phyloP scores from a whole-genome alignment of 2,329 filamentous ascomycete genomes.

The Alternaria ethzedia region DNA sequence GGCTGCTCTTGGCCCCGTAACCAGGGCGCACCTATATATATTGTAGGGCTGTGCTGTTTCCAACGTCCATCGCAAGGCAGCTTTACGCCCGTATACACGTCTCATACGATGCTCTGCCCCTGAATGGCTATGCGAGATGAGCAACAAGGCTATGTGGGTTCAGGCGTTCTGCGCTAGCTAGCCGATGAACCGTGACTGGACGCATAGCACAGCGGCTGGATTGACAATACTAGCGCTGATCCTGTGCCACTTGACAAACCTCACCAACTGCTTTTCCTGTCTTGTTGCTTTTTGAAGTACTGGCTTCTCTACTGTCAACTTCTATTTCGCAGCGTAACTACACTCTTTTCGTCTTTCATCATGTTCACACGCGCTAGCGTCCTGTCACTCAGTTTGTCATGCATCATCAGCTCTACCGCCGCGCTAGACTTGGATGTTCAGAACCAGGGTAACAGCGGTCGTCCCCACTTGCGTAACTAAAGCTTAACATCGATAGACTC shows the following conservation, averaged over 20 bases:
- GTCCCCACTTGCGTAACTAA: background rate
- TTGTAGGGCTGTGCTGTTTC: background rate
- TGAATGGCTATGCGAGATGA: background rate
- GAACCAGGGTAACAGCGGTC: constrained; percentile 17
- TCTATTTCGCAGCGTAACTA: background rate
- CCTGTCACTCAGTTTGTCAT: constrained; percentile 25
- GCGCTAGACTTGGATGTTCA: constrained; percentile 30
- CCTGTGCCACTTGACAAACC: background rate
- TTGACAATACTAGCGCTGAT: background rate
- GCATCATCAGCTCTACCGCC: constrained; percentile 9
- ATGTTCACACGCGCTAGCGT: constrained; percentile 25
- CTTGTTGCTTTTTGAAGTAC: background rate
- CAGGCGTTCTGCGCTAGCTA: background rate
- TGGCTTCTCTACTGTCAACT: background rate
- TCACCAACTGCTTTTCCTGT: background rate
- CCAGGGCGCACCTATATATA: background rate
- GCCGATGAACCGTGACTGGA: background rate
- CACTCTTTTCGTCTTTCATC: constrained; percentile 3
- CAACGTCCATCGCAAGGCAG: background rate
- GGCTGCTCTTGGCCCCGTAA: background rate
- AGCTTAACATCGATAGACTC: constrained; percentile 24
- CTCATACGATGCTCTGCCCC: background rate
- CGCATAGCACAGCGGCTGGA: background rate
- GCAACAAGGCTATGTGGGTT: background rate
- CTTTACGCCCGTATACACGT: background rate